Conservation (phyloP, 495 filamentous ascomycete genomes). For the Penicillium alfredii region DNA sequence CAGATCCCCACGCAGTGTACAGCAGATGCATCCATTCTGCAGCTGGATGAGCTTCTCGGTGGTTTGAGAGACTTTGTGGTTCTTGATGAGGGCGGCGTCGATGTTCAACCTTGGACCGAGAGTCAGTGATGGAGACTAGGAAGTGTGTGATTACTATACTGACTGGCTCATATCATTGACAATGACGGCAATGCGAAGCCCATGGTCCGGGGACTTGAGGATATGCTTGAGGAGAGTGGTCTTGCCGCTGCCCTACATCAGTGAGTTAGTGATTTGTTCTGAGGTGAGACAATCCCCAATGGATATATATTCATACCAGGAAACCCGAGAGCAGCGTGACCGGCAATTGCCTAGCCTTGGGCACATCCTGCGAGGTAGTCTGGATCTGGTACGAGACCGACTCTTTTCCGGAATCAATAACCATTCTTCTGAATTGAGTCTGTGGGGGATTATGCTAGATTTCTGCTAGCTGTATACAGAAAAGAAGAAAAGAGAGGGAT, state of each 20-base stretch:
- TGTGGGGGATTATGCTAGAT: too few relatives aligned
- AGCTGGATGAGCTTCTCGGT: constrained; percentile 54
- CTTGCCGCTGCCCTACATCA: constrained; percentile 46
- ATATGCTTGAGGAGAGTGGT: constrained; percentile 54
- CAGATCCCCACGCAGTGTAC: constrained; percentile 53
- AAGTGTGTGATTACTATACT: constrained; percentile 7
- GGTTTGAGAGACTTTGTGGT: constrained; percentile 46
- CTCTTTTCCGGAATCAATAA: constrained; percentile 29
- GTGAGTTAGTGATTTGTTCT: not conserved
- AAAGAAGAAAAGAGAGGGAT: not conserved
- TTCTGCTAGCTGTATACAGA: too few relatives aligned
- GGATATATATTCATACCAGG: constrained; percentile 22
- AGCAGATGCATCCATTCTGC: constrained; percentile 60
- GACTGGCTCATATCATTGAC: constrained; percentile 54
- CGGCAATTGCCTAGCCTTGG: constrained; percentile 28
- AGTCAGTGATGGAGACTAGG: not conserved
- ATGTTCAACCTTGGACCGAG: constrained; percentile 50
- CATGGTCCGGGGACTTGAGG: constrained; percentile 46
- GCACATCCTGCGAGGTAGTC: constrained; percentile 1
- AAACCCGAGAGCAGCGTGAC: constrained; percentile 46
- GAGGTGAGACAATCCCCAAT: not conserved
- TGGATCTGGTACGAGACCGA: constrained; percentile 16
- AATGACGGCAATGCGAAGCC: constrained; percentile 49
- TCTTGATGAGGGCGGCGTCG: constrained; percentile 48
- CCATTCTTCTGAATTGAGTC: constrained; percentile 19